Percentiles rank a stretch among this genome's conserved stretches.
phyloP scores from a whole-genome alignment of 768 basidiomycete species.

The Rhizopogon roseolus region DNA sequence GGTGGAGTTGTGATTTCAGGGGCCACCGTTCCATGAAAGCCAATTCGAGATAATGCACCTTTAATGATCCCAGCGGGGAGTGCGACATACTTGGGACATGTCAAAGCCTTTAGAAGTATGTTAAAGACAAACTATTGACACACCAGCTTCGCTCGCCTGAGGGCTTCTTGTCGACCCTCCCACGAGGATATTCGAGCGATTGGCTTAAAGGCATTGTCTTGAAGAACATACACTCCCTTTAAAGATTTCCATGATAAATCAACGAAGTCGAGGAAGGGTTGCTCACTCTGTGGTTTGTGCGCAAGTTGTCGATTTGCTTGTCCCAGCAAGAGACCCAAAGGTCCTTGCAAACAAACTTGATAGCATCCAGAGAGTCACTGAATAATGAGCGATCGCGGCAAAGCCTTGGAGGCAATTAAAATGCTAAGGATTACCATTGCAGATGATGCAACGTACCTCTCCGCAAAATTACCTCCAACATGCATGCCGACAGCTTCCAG shows the following conservation, averaged over 20 bases:
- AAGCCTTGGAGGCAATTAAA: constrained; percentile 42
- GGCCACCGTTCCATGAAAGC: constrained; percentile 66
- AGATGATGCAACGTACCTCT: constrained; percentile 51
- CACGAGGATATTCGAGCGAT: constrained; percentile 77
- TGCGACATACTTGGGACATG: constrained; percentile 60
- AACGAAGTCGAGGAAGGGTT: neutral
- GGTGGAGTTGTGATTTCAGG: constrained; percentile 80
- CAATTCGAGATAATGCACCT: constrained; percentile 76
- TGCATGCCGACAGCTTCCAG: constrained; percentile 83
- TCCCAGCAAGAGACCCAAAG: constrained; percentile 92
- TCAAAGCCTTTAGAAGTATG: constrained; percentile 1
- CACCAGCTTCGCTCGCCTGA: constrained; percentile 69
- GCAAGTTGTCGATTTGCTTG: constrained; percentile 92
- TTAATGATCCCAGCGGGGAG: constrained; percentile 82
- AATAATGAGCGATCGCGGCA: constrained; percentile 74
- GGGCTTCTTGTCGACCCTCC: constrained; percentile 70
- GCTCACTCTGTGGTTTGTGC: constrained; percentile 88
- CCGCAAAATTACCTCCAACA: constrained; percentile 82
- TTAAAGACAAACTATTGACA: constrained; percentile 12
- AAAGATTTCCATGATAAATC: neutral
- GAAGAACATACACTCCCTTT: constrained; percentile 90
- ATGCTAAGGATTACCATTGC: neutral
- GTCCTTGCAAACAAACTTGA: constrained; percentile 97
- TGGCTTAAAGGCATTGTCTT: constrained; percentile 88
- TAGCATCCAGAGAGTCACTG: constrained; percentile 77